These are phyloP conservation scores for Chlorella sp. DNA, from an alignment of 139 green algal species.

Conservation along the genomic window DNA sequence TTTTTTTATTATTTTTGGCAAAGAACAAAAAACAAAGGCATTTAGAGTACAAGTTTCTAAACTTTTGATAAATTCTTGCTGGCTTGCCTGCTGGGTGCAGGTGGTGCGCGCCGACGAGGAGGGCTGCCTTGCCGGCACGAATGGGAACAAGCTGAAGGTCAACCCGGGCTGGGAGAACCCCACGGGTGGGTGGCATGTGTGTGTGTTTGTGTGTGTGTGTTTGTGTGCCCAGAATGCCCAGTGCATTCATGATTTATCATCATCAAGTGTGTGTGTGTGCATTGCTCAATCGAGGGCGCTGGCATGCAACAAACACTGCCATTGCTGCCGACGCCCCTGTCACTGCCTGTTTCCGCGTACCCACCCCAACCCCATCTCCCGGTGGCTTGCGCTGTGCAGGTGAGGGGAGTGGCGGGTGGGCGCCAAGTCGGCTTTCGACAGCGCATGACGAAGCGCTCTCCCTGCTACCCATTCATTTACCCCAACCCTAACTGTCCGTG, in stretches of 20 bases:
- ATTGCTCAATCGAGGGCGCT: no score
- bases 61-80: not conserved
- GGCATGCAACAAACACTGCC: no score
- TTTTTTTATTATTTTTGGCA: no score
- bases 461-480: no score
- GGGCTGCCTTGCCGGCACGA: constrained; percentile 66
- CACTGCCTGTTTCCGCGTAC: no score
- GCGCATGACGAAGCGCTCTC: no score
- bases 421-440: constrained; percentile 73
- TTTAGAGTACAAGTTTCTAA: no score
- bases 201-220: not conserved
- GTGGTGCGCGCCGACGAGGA: constrained; percentile 70
- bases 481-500: not conserved
- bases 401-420: constrained; percentile 87
- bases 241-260: no score
- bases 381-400: not conserved
- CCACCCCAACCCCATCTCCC: not conserved
- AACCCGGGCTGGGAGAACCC: constrained; percentile 90
- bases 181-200: constrained; percentile 36
- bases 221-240: no score
- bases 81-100: not conserved
- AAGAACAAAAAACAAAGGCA: no score
- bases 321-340: no score
- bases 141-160: constrained; percentile 64
- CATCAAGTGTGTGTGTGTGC: no score